Evolutionary conservation across 345 rosid species (phyloP).

Genomic region (Camelina laxa): DNA sequence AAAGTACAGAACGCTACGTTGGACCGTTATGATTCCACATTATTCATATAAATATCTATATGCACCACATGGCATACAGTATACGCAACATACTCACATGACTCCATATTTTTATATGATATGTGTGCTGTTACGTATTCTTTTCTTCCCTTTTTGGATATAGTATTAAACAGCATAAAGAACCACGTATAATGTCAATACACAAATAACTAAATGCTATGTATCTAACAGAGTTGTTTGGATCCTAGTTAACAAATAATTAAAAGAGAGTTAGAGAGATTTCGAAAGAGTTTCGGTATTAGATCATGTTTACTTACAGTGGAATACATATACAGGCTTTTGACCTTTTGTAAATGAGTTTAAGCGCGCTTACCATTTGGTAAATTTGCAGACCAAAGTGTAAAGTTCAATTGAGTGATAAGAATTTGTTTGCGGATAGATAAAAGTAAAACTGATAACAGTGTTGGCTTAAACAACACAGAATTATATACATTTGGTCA

Average conservation of each 20-base stretch:
- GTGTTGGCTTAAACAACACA: not conserved
- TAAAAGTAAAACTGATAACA: not conserved
- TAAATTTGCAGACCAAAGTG: not conserved
- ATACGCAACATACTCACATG: conserved; percentile 42
- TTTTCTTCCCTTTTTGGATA: conserved; percentile 15
- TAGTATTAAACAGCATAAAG: conserved; percentile 5
- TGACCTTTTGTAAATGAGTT: not conserved
- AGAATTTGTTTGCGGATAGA: not conserved
- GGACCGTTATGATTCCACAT: conserved; percentile 45
- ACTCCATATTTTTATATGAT: conserved; percentile 20
- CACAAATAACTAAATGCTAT: not conserved
- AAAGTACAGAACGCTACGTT: conserved; percentile 30
- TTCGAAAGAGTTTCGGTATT: not conserved
- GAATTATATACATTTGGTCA: not conserved
- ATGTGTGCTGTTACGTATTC: conserved; percentile 19
- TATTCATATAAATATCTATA: not conserved
- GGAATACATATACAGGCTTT: not conserved
- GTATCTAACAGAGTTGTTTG: not conserved
- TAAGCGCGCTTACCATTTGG: conserved; percentile 2
- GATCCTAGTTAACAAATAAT: not conserved
- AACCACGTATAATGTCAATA: not conserved
- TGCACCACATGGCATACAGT: conserved; percentile 42
- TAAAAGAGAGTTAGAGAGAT: not conserved
- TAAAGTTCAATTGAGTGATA: not conserved
- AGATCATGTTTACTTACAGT: not conserved